Base-by-base conservation (phyloP, 331 rosid species). In the Rhamnella rubrinervis region DNA sequence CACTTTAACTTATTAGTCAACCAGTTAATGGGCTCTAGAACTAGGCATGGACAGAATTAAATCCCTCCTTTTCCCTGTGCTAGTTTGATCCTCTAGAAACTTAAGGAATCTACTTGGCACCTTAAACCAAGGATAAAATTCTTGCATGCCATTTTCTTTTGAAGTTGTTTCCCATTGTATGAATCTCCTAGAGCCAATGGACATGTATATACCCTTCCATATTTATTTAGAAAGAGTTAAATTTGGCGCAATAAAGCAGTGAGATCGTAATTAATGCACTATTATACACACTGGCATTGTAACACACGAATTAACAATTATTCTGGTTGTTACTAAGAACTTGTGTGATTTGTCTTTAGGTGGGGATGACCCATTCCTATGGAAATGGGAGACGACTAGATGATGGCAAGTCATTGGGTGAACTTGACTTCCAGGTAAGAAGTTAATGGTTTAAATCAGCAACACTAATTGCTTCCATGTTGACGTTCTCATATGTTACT, bases 341-440 rank as follows among this genome's bases (percentile, higher is more conserved):
- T 49, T 52, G 39, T 59, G 50, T 20, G 16, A 73, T 52, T 62
- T 62, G 9, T 56, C 57, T 61, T 3, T 58, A 83, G 87, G 84
- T 55, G 44, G 87, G 87, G 20, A 55, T 79, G 77, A 83, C 82
- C 40, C 74, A 79, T 55, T 74, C 87, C 52, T 69, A 53, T 39
- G 77, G 84, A 61, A 76, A 83, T 49, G 84, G 87, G 57, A 76
- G 87, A 71, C 67, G 69, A 35, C 31, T 55, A 49, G 87, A 83
- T 47, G 87, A 79, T 9, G 53, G 58, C 55, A 79, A 72, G 77
- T 71, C 87, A 13, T 72, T 83, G 80, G 83, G 81, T 50, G 87
- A 79, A 26, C 79, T 83, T 2, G 75, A 73, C 53, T 83, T 83
- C 74, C 84, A 79, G 87, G 87, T 83, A 73, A 39, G 26, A 59